Percentiles rank a stretch among this genome's conserved stretches.
These are phyloP conservation scores for Monosporascus sp. DNA, from an alignment of 2,329 filamentous ascomycete genomes.

Conservation along the genomic window DNA sequence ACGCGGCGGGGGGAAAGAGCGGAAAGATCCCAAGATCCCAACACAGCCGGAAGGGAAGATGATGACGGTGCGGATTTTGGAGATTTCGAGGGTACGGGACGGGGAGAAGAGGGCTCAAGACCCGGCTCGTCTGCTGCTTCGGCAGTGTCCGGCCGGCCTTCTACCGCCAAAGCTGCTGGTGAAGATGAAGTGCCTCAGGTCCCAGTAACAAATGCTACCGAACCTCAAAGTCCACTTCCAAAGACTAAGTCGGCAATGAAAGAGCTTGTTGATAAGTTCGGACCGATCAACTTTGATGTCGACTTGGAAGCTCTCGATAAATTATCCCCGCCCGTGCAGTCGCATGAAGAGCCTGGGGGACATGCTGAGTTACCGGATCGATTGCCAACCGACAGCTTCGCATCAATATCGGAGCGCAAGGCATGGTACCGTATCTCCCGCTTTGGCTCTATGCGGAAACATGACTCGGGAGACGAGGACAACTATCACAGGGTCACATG, in stretches of 20 bases:
- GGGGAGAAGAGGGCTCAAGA: constrained; percentile 1
- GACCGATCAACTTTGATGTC: constrained; percentile 17
- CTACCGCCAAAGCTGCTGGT: constrained; percentile 13
- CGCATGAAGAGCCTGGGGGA: constrained; percentile 1
- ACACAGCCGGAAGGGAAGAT: constrained; percentile 1
- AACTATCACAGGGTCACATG: constrained; percentile 56
- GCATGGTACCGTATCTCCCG: constrained; percentile 62
- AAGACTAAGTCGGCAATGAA: constrained; percentile 6
- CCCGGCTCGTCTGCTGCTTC: constrained; percentile 1
- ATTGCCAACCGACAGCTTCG: constrained; percentile 48
- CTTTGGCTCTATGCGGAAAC: constrained; percentile 51
- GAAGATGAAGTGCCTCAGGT: constrained; percentile 1
- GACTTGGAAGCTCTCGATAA: constrained; percentile 19
- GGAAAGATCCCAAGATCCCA: constrained; percentile 6
- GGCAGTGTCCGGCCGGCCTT: constrained; percentile 4
- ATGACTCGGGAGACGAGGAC: constrained; percentile 53
- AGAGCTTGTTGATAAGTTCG: constrained; percentile 25
- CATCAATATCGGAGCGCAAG: constrained; percentile 52
- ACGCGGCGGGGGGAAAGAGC: constrained; percentile 2
- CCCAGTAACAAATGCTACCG: background rate
- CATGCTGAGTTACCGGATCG: constrained; percentile 37
- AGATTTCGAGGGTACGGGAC: constrained; percentile 26
- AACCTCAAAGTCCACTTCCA: background rate
- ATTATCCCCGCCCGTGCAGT: constrained; percentile 26
- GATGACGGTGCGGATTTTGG: constrained; percentile 11